Evolutionary conservation across 208 protist species (phyloP).

Genomic region (Crithidia fasciculata): DNA sequence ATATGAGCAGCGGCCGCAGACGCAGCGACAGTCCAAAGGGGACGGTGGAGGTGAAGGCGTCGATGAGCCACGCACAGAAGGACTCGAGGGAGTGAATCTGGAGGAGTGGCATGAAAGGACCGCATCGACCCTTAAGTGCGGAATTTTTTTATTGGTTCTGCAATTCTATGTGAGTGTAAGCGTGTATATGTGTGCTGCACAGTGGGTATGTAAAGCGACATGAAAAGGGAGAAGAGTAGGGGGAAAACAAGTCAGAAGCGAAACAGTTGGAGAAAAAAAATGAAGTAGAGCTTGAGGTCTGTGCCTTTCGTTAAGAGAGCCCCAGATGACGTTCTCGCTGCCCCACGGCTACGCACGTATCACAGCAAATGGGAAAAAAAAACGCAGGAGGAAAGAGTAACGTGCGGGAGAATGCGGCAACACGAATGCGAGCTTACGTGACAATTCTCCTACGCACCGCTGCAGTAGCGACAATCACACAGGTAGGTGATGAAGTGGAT

Average conservation of each 20-base stretch:
- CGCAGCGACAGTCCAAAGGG: constrained; percentile 28
- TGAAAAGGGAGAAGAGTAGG: background rate
- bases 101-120: constrained; percentile 7
- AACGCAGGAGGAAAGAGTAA: no score
- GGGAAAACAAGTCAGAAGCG: background rate
- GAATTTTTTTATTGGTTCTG: background rate
- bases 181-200: background rate
- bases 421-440: no score
- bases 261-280: background rate
- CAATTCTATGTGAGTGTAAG: background rate
- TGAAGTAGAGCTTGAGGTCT: background rate
- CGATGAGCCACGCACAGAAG: constrained; percentile 28
- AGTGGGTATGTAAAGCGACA: background rate
- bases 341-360: no score
- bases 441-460: no score
- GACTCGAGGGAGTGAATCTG: constrained; percentile 10
- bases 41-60: constrained; percentile 5
- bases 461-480: no score
- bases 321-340: no score
- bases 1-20: constrained; percentile 4
- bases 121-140: background rate
- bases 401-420: no score
- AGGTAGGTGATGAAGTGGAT: no score
- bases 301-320: no score
- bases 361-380: no score